Evolutionary conservation across 495 filamentous ascomycete species (phyloP).

Genomic region (Hypoxylon rickii): DNA sequence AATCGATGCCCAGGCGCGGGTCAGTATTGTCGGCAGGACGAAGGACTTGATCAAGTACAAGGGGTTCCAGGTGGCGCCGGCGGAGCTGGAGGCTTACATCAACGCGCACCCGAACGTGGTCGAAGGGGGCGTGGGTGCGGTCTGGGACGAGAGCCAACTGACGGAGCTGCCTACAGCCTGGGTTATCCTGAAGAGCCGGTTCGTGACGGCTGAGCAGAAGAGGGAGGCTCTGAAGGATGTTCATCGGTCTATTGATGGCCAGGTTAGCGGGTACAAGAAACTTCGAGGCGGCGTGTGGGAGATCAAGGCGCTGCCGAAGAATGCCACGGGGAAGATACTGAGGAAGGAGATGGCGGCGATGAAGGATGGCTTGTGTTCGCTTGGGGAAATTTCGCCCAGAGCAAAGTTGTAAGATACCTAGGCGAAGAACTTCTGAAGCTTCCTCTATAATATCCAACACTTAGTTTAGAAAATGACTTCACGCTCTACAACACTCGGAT

Average conservation of each 20-base stretch:
- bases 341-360: slow-evolving; percentile 38
- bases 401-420: slow-evolving; percentile 21
- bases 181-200: slow-evolving; percentile 59
- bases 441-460: too few relatives aligned
- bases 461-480: too few relatives aligned
- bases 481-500: too few relatives aligned
- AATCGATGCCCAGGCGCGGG: slow-evolving; percentile 58
- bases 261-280: slow-evolving; percentile 44
- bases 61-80: slow-evolving; percentile 74
- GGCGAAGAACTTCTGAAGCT: too few relatives aligned
- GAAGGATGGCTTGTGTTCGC: slow-evolving; percentile 31
- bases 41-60: slow-evolving; percentile 75
- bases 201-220: slow-evolving; percentile 42
- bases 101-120: slow-evolving; percentile 64
- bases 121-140: slow-evolving; percentile 71
- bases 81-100: slow-evolving; percentile 71
- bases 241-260: slow-evolving; percentile 54
- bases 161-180: slow-evolving; percentile 75
- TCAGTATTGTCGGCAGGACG: slow-evolving; percentile 67
- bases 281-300: slow-evolving; percentile 45
- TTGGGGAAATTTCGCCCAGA: slow-evolving; percentile 5
- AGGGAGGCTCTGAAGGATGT: slow-evolving; percentile 58
- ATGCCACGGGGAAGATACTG: slow-evolving; percentile 44
- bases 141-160: slow-evolving; percentile 62
- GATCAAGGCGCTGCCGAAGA: slow-evolving; percentile 40